Percentiles rank a stretch among this genome's conserved stretches.
phyloP scores from a whole-genome alignment of 768 basidiomycete species.

The Suillus sp. region DNA sequence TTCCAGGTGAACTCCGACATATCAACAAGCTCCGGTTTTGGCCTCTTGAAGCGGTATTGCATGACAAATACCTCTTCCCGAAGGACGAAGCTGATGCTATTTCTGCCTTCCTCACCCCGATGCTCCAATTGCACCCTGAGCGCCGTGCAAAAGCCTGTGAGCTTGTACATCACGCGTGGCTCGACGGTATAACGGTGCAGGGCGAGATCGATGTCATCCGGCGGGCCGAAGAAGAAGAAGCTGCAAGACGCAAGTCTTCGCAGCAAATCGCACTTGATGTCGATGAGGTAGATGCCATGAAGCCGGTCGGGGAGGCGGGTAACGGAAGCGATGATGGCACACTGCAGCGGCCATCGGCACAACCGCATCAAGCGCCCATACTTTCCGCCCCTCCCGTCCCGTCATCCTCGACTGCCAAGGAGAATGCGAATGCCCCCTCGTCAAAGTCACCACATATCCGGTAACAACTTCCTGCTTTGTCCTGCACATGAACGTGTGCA shows the following conservation, averaged over 20 bases:
- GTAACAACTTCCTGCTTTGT: constrained; percentile 4
- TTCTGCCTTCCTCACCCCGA: constrained; percentile 79
- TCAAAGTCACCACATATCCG: constrained; percentile 18
- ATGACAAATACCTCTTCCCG: constrained; percentile 96
- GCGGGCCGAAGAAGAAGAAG: constrained; percentile 59
- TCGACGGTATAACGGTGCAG: constrained; percentile 82
- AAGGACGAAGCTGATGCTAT: constrained; percentile 79
- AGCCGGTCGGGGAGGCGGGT: constrained; percentile 51
- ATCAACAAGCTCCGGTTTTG: constrained; percentile 94
- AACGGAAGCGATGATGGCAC: constrained; percentile 13
- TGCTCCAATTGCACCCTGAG: constrained; percentile 89
- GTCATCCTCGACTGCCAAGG: constrained; percentile 22
- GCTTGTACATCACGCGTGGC: constrained; percentile 83
- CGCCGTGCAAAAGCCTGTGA: constrained; percentile 88
- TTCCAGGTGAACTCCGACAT: constrained; percentile 79
- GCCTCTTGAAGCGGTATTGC: constrained; percentile 78
- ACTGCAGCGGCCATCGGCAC: constrained; percentile 2
- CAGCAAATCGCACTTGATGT: constrained; percentile 22
- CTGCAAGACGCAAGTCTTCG: constrained; percentile 21
- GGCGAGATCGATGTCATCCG: constrained; percentile 86
- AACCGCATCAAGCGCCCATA: constrained; percentile 31
- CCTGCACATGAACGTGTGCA: constrained; percentile 7
- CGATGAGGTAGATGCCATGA: constrained; percentile 61
- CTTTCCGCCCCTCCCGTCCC: constrained; percentile 36
- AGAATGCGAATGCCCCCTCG: constrained; percentile 15